Conservation (phyloP, 768 basidiomycete genomes). For the Suillus cothurnatus region DNA sequence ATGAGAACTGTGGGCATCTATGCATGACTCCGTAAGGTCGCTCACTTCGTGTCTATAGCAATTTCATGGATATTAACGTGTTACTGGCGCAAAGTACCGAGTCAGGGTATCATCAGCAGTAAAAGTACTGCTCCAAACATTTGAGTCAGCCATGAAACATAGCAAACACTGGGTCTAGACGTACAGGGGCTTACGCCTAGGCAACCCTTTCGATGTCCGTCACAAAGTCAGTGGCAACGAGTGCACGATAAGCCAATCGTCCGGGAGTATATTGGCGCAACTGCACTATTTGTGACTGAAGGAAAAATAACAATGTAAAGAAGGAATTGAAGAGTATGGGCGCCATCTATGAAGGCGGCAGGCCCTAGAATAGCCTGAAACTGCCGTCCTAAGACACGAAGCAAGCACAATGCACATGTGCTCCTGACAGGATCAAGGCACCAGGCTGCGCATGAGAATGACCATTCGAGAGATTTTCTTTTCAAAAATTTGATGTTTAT, state of each 20-base stretch:
- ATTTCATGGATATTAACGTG: conserved; percentile 42
- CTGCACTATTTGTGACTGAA: conserved; percentile 46
- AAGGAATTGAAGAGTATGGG: conserved; percentile 47
- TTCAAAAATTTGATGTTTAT: background rate
- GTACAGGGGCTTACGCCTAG: background rate
- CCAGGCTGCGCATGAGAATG: conserved; percentile 1
- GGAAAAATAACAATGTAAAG: conserved; percentile 36
- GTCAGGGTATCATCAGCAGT: conserved; percentile 64
- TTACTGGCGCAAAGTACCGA: conserved; percentile 40
- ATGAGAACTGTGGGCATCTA: background rate
- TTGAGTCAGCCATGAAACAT: conserved; percentile 10
- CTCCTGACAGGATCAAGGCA: background rate
- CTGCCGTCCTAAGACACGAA: background rate
- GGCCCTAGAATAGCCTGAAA: conserved; percentile 12
- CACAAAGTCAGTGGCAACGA: conserved; percentile 51
- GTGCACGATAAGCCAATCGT: conserved; percentile 69
- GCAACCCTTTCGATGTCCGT: conserved; percentile 58
- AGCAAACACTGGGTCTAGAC: conserved; percentile 17
- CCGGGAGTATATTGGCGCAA: conserved; percentile 51
- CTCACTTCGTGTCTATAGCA: conserved; percentile 66
- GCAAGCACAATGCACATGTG: background rate
- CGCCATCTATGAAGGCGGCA: conserved; percentile 13
- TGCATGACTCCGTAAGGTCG: background rate
- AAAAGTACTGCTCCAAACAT: conserved; percentile 43
- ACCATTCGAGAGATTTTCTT: background rate